Evolutionary conservation across 495 filamentous ascomycete genomes (phyloP).

Genomic region (Poronia punctata): DNA sequence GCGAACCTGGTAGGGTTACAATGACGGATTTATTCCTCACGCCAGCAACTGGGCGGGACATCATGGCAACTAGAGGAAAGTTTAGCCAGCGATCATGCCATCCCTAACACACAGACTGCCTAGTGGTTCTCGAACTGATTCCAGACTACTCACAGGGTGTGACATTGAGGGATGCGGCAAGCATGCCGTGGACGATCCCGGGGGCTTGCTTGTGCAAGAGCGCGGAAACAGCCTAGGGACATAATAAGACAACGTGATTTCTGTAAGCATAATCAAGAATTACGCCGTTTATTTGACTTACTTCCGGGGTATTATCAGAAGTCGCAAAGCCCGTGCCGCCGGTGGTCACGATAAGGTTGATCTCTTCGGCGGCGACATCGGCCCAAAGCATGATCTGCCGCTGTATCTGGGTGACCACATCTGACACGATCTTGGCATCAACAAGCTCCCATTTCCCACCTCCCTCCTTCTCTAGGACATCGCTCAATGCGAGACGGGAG

Average conservation of each 20-base stretch:
- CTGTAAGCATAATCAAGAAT: not conserved
- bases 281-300: constrained; percentile 27
- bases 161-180: constrained; percentile 72
- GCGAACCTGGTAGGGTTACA: constrained; percentile 87
- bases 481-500: constrained; percentile 53
- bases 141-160: constrained; percentile 67
- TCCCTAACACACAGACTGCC: too few species aligned
- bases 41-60: constrained; percentile 91
- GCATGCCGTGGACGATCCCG: constrained; percentile 91
- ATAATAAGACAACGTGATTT: not conserved
- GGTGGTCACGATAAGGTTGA: constrained; percentile 77
- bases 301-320: constrained; percentile 86
- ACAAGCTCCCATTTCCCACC: constrained; percentile 59
- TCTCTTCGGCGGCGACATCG: constrained; percentile 48
- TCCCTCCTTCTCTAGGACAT: constrained; percentile 60
- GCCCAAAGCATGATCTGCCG: constrained; percentile 60
- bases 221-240: constrained; percentile 61
- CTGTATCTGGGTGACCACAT: constrained; percentile 70
- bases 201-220: constrained; percentile 83
- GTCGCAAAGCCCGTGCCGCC: constrained; percentile 92
- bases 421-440: constrained; percentile 70
- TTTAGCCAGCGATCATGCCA: too few species aligned
- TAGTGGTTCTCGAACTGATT: too few species aligned
- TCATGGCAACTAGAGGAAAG: constrained; percentile 86
- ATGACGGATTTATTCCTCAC: constrained; percentile 79